Conservation (phyloP, 1,139 yeast species). For the Candida pseudoviswanathii region DNA sequence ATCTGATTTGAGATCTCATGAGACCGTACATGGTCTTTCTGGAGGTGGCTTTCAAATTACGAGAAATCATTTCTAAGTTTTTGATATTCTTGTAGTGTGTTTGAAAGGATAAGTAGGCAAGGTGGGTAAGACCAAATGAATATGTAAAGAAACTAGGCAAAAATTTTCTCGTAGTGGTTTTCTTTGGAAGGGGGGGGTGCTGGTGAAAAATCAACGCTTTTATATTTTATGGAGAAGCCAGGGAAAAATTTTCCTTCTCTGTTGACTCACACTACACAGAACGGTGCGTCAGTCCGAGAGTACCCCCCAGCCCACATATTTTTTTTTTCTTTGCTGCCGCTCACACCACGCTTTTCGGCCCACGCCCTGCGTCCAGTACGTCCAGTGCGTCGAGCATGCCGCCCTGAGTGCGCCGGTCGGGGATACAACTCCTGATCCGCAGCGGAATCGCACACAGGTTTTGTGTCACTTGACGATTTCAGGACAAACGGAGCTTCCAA, state of each 20-base stretch:
- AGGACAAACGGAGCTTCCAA: conserved; percentile 1
- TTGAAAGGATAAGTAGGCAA: not conserved
- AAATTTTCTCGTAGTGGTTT: not conserved
- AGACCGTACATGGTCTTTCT: conserved; percentile 12
- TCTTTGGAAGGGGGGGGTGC: too few relatives aligned
- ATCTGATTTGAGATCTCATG: conserved; percentile 22
- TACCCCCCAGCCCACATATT: not conserved
- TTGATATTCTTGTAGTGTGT: conserved; percentile 1
- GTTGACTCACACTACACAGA: not conserved
- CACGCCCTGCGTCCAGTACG: too few relatives aligned
- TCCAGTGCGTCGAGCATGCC: too few relatives aligned
- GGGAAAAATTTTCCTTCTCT: not conserved
- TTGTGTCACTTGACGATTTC: not conserved
- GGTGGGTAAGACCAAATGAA: not conserved
- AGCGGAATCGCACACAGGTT: not conserved
- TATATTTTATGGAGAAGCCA: conserved; percentile 1
- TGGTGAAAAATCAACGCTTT: not conserved
- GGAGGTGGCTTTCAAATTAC: conserved; percentile 12
- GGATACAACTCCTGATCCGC: conserved; percentile 1
- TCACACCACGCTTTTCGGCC: not conserved
- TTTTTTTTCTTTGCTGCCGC: not conserved
- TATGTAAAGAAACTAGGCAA: not conserved
- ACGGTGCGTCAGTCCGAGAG: not conserved
- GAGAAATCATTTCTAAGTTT: conserved; percentile 15
- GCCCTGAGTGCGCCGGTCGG: not conserved